phyloP scores from a whole-genome alignment of 768 basidiomycete genomes.

The Pholiota conissans region DNA sequence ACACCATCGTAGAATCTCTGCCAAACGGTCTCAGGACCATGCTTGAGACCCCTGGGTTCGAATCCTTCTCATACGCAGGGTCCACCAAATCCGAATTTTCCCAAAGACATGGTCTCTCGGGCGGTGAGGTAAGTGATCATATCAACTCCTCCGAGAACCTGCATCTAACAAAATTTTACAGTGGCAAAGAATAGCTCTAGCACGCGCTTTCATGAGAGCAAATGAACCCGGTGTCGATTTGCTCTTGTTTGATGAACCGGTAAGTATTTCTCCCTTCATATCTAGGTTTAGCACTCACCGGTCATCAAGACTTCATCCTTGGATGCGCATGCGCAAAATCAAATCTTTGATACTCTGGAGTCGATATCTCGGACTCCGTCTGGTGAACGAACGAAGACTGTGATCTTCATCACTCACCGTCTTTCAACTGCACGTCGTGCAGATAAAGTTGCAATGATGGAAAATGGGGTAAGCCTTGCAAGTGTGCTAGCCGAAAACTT shows the following conservation, averaged over 20 bases:
- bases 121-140: constrained; percentile 68
- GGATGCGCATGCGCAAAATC: constrained; percentile 78
- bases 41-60: constrained; percentile 64
- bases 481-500: background rate
- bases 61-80: constrained; percentile 48
- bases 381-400: constrained; percentile 64
- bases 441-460: constrained; percentile 88
- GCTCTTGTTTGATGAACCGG: constrained; percentile 84
- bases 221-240: constrained; percentile 74
- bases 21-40: constrained; percentile 75
- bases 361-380: constrained; percentile 57
- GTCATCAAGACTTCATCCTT: constrained; percentile 68
- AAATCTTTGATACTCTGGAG: constrained; percentile 76
- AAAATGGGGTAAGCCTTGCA: constrained; percentile 54
- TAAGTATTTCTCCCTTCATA: constrained; percentile 32
- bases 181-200: constrained; percentile 89
- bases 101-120: constrained; percentile 70
- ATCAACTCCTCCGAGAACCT: background rate
- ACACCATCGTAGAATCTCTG: constrained; percentile 60
- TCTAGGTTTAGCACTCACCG: constrained; percentile 6
- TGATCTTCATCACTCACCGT: constrained; percentile 84
- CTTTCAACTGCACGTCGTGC: constrained; percentile 80
- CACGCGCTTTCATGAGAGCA: constrained; percentile 86
- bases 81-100: constrained; percentile 27
- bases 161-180: constrained; percentile 27